Base-by-base conservation (phyloP, 352 stramenopile genomes). In the Globisporangium cylindrosporum region DNA sequence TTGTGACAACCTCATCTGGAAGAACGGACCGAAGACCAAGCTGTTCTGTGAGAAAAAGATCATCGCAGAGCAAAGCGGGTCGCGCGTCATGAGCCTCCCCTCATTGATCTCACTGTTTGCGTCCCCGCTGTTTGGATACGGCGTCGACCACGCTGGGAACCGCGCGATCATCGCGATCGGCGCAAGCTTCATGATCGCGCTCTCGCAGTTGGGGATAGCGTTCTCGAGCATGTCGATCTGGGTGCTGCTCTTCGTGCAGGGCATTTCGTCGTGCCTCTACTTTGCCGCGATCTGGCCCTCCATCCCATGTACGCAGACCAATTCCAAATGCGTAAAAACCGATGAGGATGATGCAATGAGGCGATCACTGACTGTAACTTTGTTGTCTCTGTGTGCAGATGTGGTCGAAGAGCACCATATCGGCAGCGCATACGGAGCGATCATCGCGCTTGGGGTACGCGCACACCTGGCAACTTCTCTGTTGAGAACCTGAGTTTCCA, bases 261-360 rank as follows among this genome's bases (percentile, higher is more conserved):
- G 90, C 27, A 59, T 94, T 10, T 78, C 85, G 5, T 97, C 93
- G 56, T 88, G 81, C 27, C 66, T 94, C 12, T 96, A 89, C 74
- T 90, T 90, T 29, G 78, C 91, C 10, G 84, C 88, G 3, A 64
- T 97, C 9, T 97, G 91, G 91, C 91, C 91, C 2, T 91, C 81
- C 0, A 90, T 97, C 46, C 82, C 86, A 67, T 82, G 76, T 82
- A 75, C 18, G 73, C 43, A 38, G 5, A 10, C 25, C 15, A 59
- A 14, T 59, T 64, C 4, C 24, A 64, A 4, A n/a, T 51, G 22
- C 4, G 27, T 32, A 32, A 32, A 32, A 32, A 32, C 27, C 27
- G 27, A 32, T 20, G 38, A 65, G 20, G 34, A 49, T 20, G 7
- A 57, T 67, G n/a, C 5, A 46, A 18, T 46, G 38, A 12, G 38